A percentile compares a stretch with the other conserved stretches of the same genome.
Conservation (phyloP, 257 asterid species). For the Nicotiana attenuata region DNA sequence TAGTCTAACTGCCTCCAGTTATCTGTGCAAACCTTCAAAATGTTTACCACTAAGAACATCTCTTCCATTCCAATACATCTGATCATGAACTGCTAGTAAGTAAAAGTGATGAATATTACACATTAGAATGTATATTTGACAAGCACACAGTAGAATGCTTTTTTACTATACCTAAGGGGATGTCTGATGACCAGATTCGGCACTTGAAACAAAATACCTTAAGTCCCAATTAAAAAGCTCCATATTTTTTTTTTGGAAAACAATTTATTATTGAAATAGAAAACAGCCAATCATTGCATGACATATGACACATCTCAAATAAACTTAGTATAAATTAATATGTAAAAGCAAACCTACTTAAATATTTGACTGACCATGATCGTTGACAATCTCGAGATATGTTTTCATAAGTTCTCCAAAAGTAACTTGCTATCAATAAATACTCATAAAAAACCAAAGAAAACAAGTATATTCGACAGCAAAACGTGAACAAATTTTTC, state of each 20-base stretch:
- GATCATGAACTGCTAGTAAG: too few relatives aligned
- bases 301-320: neutral
- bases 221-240: neutral
- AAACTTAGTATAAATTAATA: neutral
- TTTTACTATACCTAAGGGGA: neutral
- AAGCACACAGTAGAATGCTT: too few relatives aligned
- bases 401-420: neutral
- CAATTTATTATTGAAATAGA: neutral
- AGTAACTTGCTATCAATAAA: neutral
- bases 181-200: neutral
- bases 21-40: neutral
- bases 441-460: neutral
- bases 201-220: neutral
- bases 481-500: neutral
- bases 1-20: neutral
- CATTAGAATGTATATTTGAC: neutral
- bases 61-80: too few relatives aligned
- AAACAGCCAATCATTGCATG: neutral
- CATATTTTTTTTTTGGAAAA: neutral
- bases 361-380: slow-evolving; percentile 3
- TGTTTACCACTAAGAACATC: too few relatives aligned
- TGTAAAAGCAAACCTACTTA: neutral
- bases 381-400: neutral
- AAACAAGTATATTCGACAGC: neutral
- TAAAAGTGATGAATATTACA: neutral